Percentiles rank a stretch among this genome's conserved stretches.
phyloP scores from a whole-genome alignment of 2,329 filamentous ascomycete species.

The Westerdykella sp. region DNA sequence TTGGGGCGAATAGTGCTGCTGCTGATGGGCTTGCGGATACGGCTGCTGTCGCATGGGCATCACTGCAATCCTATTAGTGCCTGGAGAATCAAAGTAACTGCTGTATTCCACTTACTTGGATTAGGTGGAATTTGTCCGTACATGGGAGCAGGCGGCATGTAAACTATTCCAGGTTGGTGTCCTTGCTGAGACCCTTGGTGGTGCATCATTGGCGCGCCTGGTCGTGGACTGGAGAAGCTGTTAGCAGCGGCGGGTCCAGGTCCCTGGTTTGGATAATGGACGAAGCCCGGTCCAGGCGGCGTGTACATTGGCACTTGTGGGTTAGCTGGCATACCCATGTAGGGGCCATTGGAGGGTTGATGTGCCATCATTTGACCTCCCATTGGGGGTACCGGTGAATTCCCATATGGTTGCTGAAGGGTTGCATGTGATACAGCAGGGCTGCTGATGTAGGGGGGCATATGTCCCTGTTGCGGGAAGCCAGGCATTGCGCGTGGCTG shows the following conservation, averaged over 20 bases:
- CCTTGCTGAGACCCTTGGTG: conserved; percentile 92
- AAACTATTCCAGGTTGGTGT: conserved; percentile 63
- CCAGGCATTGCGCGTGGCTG: conserved; percentile 50
- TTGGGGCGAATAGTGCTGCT: conserved; percentile 36
- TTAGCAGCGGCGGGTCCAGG: conserved; percentile 56
- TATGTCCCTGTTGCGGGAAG: conserved; percentile 49
- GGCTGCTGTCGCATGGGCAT: conserved; percentile 34
- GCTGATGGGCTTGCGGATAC: conserved; percentile 36
- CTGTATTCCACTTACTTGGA: conserved; percentile 58
- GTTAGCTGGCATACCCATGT: conserved; percentile 61
- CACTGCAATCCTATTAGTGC: conserved; percentile 23
- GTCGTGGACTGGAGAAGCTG: conserved; percentile 83
- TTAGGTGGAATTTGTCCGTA: conserved; percentile 64
- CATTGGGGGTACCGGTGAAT: conserved; percentile 65
- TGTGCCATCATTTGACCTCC: conserved; percentile 74
- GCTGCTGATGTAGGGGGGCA: conserved; percentile 63
- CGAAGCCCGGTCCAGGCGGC: conserved; percentile 59
- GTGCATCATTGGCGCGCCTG: conserved; percentile 86
- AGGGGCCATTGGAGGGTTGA: conserved; percentile 59
- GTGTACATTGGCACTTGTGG: conserved; percentile 81
- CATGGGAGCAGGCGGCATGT: conserved; percentile 71
- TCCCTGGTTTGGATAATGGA: conserved; percentile 49
- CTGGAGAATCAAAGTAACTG: not conserved
- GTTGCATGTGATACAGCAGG: conserved; percentile 64
- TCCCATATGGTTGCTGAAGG: conserved; percentile 64